Conservation (phyloP, 1,139 yeast genomes). For the Diutina neorugosa region DNA sequence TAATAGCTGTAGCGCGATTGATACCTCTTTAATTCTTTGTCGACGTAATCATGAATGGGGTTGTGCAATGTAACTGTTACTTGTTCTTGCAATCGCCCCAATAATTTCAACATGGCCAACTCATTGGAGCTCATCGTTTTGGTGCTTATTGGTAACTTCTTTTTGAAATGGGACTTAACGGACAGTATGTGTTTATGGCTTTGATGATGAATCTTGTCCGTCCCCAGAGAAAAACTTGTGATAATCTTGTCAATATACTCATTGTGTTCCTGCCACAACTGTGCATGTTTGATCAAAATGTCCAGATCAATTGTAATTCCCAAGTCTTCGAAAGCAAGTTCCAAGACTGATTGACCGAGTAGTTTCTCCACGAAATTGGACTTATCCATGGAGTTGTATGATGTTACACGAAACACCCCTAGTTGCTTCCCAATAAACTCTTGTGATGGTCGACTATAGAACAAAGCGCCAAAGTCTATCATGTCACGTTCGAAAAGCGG, state of each 20-base stretch:
- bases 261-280: constrained; percentile 3
- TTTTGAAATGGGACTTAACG: not conserved
- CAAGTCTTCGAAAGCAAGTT: constrained; percentile 1
- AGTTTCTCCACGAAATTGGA: not conserved
- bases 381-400: not conserved
- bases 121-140: constrained; percentile 29
- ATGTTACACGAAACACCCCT: constrained; percentile 4
- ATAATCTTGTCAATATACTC: not conserved
- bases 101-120: constrained; percentile 33
- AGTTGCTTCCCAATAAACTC: constrained; percentile 47
- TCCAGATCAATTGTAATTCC: not conserved
- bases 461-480: constrained; percentile 53
- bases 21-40: constrained; percentile 26
- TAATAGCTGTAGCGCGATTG: not conserved
- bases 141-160: constrained; percentile 7
- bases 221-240: not conserved
- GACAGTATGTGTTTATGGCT: not conserved
- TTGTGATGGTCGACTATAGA: constrained; percentile 15
- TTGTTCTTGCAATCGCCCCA: constrained; percentile 40
- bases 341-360: not conserved
- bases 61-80: constrained; percentile 39
- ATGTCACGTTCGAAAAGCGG: constrained; percentile 33
- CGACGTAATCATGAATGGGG: constrained; percentile 71
- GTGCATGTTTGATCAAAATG: not conserved
- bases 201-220: not conserved